Base-by-base conservation (phyloP, 2,329 filamentous ascomycete genomes). In the Neonectria coccinea region DNA sequence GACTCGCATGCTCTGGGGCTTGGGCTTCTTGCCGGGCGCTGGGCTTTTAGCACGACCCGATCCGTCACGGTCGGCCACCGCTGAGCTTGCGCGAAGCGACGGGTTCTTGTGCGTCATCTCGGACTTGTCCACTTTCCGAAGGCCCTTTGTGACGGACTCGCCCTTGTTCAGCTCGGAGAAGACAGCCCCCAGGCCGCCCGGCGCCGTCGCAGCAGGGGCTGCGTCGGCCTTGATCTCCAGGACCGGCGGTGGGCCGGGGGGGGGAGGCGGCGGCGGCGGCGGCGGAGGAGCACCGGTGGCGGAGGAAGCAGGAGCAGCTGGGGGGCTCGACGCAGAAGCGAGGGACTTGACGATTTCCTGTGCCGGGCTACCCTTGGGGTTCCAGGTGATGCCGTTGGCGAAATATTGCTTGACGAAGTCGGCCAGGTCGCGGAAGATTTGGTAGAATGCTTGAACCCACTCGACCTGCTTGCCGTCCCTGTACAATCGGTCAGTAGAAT, bases 81-180 rank as follows among this genome's bases (percentile, higher is more conserved):
- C 86, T 12, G 92, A 91, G 65, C 84, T 84, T 25, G 92, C 87
- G 67, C 96, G 90, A 62, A 99, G 84, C 10, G 90, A 88, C 14
- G 96, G 96, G 80, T 99, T 99, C 84, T 98, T 98, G 82, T 99
- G 96, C 65, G 96, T 99, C 95, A 97, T 97, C 79, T 98, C 86
- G 58, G 92, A 96, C 76, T 91, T 91, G 81, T 97, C 95, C 54
- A 99, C 96, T 84, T 97, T 99, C 70, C 92, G 91, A 39, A 99
- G 85, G 33, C 92, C 90, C 70, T 92, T 89, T 4, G 96, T 99
- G 64, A 99, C 92, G n/a, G 88, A 85, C 65, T 92, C 89, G 62
- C 96, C 96, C 77, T 91, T 91, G 81, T 98, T 98, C 57, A 99
- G 83, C 70, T 97, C 92, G 44, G 91, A 91, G 78, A 99, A 99